Conservation (phyloP, 352 stramenopile genomes). For the Pythium guiyangense region DNA sequence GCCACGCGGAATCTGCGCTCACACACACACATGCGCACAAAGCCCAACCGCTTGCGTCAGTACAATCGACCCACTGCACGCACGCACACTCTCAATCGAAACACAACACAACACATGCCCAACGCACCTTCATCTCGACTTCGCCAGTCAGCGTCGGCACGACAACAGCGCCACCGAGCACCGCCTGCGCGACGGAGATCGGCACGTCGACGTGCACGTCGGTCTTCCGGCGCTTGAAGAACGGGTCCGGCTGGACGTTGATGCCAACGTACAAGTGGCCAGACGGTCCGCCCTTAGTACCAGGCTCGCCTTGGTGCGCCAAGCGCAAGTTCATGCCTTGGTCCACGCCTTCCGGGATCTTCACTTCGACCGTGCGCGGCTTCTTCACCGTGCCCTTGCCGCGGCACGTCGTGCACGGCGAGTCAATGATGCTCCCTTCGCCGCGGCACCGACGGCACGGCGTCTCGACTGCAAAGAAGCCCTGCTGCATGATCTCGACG, state of each 20-base stretch:
- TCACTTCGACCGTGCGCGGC: constrained; percentile 90
- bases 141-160: constrained; percentile 96
- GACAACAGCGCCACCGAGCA: constrained; percentile 92
- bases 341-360: constrained; percentile 94
- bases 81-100: no score
- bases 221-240: constrained; percentile 94
- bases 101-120: neutral
- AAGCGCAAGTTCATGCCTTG: constrained; percentile 95
- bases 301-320: constrained; percentile 88
- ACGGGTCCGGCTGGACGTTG: constrained; percentile 91
- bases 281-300: constrained; percentile 74
- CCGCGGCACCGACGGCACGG: constrained; percentile 80
- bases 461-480: constrained; percentile 88
- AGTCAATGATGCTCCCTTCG: constrained; percentile 80
- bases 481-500: constrained; percentile 84
- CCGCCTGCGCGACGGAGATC: constrained; percentile 90
- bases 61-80: no score
- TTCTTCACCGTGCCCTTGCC: constrained; percentile 87
- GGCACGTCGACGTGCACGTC: constrained; percentile 94
- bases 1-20: constrained; percentile 85
- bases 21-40: neutral
- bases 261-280: constrained; percentile 95
- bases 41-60: neutral
- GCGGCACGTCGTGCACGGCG: constrained; percentile 71
- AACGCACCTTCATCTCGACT: constrained; percentile 94